Evolutionary conservation across 345 rosid genomes (phyloP), one percentile per base, ranked within the genome.

Genomic region (Salix koriyanagi): DNA sequence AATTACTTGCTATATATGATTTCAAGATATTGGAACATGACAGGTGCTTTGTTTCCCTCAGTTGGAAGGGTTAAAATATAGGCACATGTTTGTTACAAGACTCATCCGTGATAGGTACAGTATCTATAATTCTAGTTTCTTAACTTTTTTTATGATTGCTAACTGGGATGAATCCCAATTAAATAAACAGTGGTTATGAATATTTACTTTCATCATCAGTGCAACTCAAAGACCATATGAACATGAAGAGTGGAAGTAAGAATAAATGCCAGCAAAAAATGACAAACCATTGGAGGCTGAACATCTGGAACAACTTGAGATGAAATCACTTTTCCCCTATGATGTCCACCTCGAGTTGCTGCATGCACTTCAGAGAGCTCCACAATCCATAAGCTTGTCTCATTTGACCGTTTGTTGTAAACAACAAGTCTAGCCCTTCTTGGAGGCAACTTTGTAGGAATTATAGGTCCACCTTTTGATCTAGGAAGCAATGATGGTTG

Each of bases 291-390:
- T 4, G 98, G 93, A 46, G 98, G 98, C 87, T 94, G 97, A 81
- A 92, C 96, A 84, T 92, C 94, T 25, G 93, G 92, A 77, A 94
- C 76, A 56, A 91, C 90, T 68, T 83, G 71, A 8, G 98, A 88
- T 37, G 97, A 92, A 70, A 92, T 83, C 30, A 92, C 98, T 89
- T 85, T 92, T 69, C 98, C 98, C 84, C 97, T 90, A 79, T 94
- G 98, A 81, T 90, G 97, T 46, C 98, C 98, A 81, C 98, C 98
- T 30, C 97, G 84, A 74, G 97, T 90, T 32, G 85, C 90, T 28
- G 98, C 98, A 83, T 94, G 98, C 71, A 94, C 97, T 88, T 94
- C 92, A 26, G 97, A 94, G 18, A 94, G 81, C 80, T 91, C 96
- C 23, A 94, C 96, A 19, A 90, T 73, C 98, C 96, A 92, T 3